A percentile compares a stretch with the other conserved stretches of the same genome.
Evolutionary conservation across 2,329 filamentous ascomycete species (phyloP).

Genomic region (Paraconiothyrium brasiliense): DNA sequence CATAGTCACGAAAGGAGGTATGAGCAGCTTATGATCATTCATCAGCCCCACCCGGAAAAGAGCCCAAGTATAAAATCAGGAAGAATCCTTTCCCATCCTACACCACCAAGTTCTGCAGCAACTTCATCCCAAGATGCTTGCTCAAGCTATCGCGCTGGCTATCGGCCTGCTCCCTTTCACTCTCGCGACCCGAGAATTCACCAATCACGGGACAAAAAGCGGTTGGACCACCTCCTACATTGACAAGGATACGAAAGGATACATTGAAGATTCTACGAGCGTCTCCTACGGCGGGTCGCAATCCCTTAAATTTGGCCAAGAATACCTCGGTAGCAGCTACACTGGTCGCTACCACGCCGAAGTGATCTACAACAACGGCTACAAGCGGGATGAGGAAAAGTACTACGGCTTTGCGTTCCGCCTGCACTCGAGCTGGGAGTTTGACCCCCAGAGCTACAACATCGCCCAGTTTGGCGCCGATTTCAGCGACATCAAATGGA

Average conservation of each 20-base stretch:
- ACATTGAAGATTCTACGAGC: constrained; percentile 2
- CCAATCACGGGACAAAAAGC: background rate
- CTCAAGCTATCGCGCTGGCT: background rate
- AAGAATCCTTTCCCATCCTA: background rate
- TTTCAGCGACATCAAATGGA: constrained; percentile 48
- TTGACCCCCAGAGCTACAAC: constrained; percentile 58
- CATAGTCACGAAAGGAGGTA: too few relatives aligned
- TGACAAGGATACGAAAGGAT: constrained; percentile 4
- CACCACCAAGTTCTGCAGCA: background rate
- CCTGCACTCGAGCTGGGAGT: constrained; percentile 59
- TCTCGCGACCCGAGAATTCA: background rate
- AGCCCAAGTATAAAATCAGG: background rate
- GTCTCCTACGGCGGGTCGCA: background rate
- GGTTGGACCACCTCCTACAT: background rate
- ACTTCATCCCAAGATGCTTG: background rate
- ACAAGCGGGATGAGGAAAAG: constrained; percentile 56
- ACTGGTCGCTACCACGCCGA: constrained; percentile 61
- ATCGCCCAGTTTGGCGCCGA: constrained; percentile 63
- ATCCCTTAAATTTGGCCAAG: constrained; percentile 11
- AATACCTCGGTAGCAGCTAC: constrained; percentile 25
- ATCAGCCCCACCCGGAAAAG: background rate
- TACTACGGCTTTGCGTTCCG: constrained; percentile 64
- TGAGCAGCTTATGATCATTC: background rate
- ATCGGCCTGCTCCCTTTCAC: background rate
- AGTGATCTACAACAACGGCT: constrained; percentile 55